Evolutionary conservation across 1,284 basidiomycete species (phyloP), one percentile per base, ranked within the genome.

Genomic region (Irpex rosettiformis): DNA sequence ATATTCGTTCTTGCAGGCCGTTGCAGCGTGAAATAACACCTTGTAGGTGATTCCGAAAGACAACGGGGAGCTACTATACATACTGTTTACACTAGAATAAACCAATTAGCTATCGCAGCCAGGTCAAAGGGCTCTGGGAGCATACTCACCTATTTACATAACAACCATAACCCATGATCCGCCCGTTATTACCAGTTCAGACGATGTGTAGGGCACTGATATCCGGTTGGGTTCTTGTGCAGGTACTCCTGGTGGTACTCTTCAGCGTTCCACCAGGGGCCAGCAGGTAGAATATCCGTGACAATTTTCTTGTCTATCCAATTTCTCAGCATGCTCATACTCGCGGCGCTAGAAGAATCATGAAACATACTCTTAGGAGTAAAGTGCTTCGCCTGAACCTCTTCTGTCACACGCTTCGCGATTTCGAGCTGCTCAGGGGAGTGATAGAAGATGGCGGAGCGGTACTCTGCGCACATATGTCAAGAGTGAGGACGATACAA

Each of bases 391-490:
- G 83, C 84, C 74, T 97, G 91, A 1, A 98, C 85, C 69, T 96
- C 91, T 24, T 82, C 81, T 0, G 92, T 96, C 2, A 98, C 88
- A 48, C 85, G 82, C 66, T 86, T 80, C 1, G 94, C 96, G 52
- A 86, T 83, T 51, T 79, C 72, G 52, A 79, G 79, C 74, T 99
- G 96, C 68, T 92, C 89, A 0, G 83, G 79, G 1, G 85, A 82
- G 67, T 92, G 79, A 43, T 85, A 89, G 75, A 95, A 98, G 71
- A 99, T 96, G 22, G 86, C 93, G 2, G 93, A 95, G 56, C 96
- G 91, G 75, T 98, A 98, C 73, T 98, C 92, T 91, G 72, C 52
- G 13, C 16, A 30, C 28, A 30, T 21, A 28, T n/a, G 16, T 21
- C 4, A 29, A 43, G 57, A 22, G 28, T 65, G 21, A 25, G 21